Conservation (phyloP, 139 green algal genomes). For the Edaphochlamys debaryana region DNA sequence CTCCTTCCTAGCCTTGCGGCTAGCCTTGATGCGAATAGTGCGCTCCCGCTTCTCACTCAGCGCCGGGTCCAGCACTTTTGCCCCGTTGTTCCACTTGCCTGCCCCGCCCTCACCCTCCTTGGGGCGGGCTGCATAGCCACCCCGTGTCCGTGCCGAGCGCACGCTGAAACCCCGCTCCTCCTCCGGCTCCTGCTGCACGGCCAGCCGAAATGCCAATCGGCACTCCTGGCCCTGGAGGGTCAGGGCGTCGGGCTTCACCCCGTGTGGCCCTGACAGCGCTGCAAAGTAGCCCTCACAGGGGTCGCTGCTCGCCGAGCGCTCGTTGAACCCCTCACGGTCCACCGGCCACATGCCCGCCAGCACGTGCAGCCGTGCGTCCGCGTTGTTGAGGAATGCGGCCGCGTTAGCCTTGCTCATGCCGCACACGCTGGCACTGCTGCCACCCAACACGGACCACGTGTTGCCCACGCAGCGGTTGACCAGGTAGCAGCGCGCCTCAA, state of each 20-base stretch:
- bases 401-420: background rate
- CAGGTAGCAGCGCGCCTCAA: background rate
- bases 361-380: background rate
- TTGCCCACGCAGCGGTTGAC: background rate
- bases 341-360: background rate
- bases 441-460: background rate
- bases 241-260: background rate
- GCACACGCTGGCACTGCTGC: background rate
- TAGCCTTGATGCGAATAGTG: no score
- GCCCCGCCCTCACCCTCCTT: no score
- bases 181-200: background rate
- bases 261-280: background rate
- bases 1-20: no score
- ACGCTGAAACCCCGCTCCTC: background rate
- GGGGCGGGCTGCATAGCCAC: no score
- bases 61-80: no score
- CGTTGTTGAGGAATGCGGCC: background rate
- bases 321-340: background rate
- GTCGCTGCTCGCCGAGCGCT: background rate
- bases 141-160: background rate
- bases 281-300: background rate
- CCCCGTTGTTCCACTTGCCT: no score
- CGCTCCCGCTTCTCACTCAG: no score
- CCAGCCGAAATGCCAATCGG: background rate
- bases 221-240: background rate